Evolutionary conservation across 2,329 filamentous ascomycete species (phyloP), one percentile per base, ranked within the genome.

Genomic region (Purpureocillium takamizusanense): DNA sequence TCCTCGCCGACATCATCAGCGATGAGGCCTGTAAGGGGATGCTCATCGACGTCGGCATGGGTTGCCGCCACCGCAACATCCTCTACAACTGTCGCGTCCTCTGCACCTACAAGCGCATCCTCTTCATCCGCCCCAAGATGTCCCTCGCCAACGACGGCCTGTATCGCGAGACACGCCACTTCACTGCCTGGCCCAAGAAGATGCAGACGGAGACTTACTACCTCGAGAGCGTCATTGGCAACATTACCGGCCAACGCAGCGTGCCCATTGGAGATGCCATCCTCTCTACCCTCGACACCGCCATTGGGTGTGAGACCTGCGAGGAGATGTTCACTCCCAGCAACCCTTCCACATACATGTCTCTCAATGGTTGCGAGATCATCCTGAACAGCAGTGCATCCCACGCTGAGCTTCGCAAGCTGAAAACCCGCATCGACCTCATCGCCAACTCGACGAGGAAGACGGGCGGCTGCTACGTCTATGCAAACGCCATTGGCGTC

Each of bases 371-470:
- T 4, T 75, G 78, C 8, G 84, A 86, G 51, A 78, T 86, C 42
- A 72, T 84, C 45, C 74, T 76, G 8, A 89, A 89, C 56, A 76
- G 70, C 3, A 78, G 71, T 38, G 83, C 78, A 7, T 78, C 70
- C 11, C 85, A 90, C 54, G 76, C 78, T 50, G 49, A 47, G 14
- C 44, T 60, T 14, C 67, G 75, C 11, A 88, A 88, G 54, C 68
- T 87, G 2, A 63, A 81, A 41, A 76, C 66, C 0, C 64, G 79
- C 4, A 61, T 86, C 18, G 70, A 76, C 11, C 63, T 87, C 12
- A 86, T 86, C 41, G 63, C 66, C 4, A 72, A 83, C 47, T 77
- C 28, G 28, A 30, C 28, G 0, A 62, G 68, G n/a, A 80, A 79
- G 51, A 65, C 62, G 29, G 75, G 75, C 11, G 75, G 74, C 15